phyloP scores from a whole-genome alignment of 176 grass and related monocot genomes.

The Melocanna baccifera region DNA sequence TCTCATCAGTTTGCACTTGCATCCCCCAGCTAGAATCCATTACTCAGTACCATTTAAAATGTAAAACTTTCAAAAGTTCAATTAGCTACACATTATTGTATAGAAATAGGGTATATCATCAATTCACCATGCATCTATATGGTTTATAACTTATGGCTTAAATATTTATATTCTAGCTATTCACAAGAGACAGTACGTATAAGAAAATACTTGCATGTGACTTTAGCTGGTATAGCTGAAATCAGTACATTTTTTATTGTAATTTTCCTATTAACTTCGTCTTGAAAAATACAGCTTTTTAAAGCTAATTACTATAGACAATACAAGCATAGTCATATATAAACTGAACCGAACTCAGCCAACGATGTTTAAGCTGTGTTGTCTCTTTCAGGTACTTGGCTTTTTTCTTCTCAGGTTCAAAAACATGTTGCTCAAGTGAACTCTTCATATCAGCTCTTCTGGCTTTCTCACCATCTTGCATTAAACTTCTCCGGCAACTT shows the following conservation, averaged over 20 bases:
- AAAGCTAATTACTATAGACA: too few species aligned
- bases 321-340: too few species aligned
- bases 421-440: background rate
- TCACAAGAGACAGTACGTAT: too few species aligned
- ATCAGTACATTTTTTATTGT: too few species aligned
- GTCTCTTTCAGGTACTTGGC: background rate
- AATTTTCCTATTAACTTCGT: too few species aligned
- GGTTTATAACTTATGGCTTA: background rate
- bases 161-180: too few species aligned
- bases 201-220: too few species aligned
- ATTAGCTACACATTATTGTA: background rate
- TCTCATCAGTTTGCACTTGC: background rate
- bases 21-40: background rate
- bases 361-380: background rate
- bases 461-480: background rate
- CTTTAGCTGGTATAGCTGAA: too few species aligned
- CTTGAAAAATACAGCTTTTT: too few species aligned
- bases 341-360: too few species aligned
- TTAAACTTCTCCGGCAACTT: background rate
- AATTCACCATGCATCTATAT: background rate
- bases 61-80: background rate
- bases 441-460: background rate
- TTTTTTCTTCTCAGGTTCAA: conserved; percentile 21
- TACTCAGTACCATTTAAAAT: background rate
- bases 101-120: background rate